Evolutionary conservation across 495 filamentous ascomycete genomes (phyloP), one percentile per base, ranked within the genome.

Genomic region (Aspergillus sparsus): DNA sequence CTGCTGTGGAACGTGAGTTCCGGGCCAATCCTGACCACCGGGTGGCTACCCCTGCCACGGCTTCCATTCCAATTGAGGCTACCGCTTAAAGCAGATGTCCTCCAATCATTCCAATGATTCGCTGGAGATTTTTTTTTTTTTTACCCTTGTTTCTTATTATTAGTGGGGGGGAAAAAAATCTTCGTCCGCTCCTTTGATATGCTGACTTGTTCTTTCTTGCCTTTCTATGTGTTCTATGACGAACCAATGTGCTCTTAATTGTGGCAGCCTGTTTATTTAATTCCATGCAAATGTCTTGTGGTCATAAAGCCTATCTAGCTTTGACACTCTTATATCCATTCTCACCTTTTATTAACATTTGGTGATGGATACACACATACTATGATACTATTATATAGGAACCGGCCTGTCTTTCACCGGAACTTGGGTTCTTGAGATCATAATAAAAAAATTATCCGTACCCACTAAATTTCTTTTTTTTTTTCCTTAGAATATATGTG

Each of bases 1-100:
- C 57, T 33, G 71, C 76, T n/a, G 71, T 78, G 34, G 62, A 63
- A 36, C 76, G 77, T 35, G 76, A 77, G 58, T 69, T 77, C 57
- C 62, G 63, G 51, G 66, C 62, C 53, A 66, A 47, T 3, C 44
- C 44, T 21, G 68, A 62, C 41, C 67, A 67, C 45, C 61, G 69
- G 32, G 51, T 66, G 39, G 58, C 56, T 47, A 56, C 64, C 47
- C 67, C 66, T 21, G 62, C 64, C 18, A 54, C 71, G 56, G 60
- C 60, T 55, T 65, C 70, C 9, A 63, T 66, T 16, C 69, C 72
- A 3, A 62, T 76, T 10, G 74, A 70, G 16, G 74, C 73, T 21
- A 73, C 67, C 36, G 75, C 74, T 11, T 79, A 74, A 65, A 37
- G 21, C 21, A 27, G 21, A 3, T 27, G 21, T 27, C 21, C 21